Conservation (phyloP, 495 filamentous ascomycete genomes). For the Xylaria palmicola region DNA sequence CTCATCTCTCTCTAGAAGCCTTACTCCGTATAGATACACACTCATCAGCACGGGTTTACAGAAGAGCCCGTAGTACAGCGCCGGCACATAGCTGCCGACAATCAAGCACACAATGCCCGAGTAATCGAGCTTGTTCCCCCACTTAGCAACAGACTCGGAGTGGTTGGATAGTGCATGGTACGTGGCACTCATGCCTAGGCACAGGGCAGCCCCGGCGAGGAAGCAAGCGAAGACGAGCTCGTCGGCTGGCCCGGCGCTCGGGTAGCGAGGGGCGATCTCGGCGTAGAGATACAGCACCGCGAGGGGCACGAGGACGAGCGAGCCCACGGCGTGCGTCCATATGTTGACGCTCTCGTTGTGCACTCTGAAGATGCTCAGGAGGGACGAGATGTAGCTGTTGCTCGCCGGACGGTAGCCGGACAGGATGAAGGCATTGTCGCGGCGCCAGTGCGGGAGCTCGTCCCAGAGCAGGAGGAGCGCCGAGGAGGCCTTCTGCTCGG, state of each 20-base stretch:
- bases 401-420: conserved; percentile 41
- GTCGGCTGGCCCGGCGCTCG: conserved; percentile 58
- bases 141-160: conserved; percentile 38
- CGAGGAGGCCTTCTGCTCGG: conserved; percentile 28
- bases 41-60: conserved; percentile 60
- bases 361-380: conserved; percentile 36
- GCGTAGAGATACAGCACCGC: conserved; percentile 32
- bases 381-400: conserved; percentile 37
- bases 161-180: conserved; percentile 54
- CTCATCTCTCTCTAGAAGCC: conserved; percentile 9
- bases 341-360: conserved; percentile 97
- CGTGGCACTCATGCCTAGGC: conserved; percentile 81
- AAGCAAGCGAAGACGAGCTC: conserved; percentile 73
- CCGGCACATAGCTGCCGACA: conserved; percentile 82
- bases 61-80: conserved; percentile 83
- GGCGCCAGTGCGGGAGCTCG: conserved; percentile 45
- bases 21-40: conserved; percentile 73
- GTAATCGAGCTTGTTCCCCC: conserved; percentile 73
- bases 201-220: conserved; percentile 71
- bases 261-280: conserved; percentile 63
- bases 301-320: conserved; percentile 45
- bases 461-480: conserved; percentile 40
- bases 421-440: conserved; percentile 47
- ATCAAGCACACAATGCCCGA: conserved; percentile 88
- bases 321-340: conserved; percentile 78